Evolutionary conservation across 1,284 basidiomycete genomes (phyloP).

Genomic region (Xanthoconium separans): DNA sequence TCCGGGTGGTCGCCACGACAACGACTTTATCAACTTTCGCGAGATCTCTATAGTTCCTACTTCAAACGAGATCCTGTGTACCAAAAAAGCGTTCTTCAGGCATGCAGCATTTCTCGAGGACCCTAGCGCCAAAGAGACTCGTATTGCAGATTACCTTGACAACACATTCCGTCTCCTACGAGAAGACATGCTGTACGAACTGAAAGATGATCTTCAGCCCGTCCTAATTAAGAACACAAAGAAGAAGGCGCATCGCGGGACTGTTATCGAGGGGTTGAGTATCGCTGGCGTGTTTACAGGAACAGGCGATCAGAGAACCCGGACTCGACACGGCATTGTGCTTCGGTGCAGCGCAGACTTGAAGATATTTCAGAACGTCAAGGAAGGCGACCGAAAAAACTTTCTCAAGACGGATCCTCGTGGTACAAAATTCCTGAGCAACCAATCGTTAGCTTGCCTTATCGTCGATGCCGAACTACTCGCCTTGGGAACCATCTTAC

Average conservation of each 20-base stretch:
- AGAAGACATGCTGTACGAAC: constrained; percentile 65
- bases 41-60: constrained; percentile 60
- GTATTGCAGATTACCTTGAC: constrained; percentile 51
- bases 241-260: constrained; percentile 47
- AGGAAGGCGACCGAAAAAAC: constrained; percentile 34
- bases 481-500: constrained; percentile 51
- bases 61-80: constrained; percentile 50
- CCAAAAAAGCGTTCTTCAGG: constrained; percentile 47
- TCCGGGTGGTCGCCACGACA: constrained; percentile 66
- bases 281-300: constrained; percentile 40
- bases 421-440: constrained; percentile 41
- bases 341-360: constrained; percentile 45
- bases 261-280: constrained; percentile 41
- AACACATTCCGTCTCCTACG: constrained; percentile 64
- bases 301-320: constrained; percentile 33
- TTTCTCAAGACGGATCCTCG: constrained; percentile 40
- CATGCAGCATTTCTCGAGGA: constrained; percentile 44
- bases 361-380: constrained; percentile 38
- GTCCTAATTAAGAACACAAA: constrained; percentile 42
- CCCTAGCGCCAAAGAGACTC: constrained; percentile 35
- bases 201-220: constrained; percentile 57
- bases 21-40: constrained; percentile 59
- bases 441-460: constrained; percentile 54
- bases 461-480: constrained; percentile 47
- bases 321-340: constrained; percentile 47